phyloP scores from a whole-genome alignment of 495 filamentous ascomycete species.

The Daldinia vernicosa region DNA sequence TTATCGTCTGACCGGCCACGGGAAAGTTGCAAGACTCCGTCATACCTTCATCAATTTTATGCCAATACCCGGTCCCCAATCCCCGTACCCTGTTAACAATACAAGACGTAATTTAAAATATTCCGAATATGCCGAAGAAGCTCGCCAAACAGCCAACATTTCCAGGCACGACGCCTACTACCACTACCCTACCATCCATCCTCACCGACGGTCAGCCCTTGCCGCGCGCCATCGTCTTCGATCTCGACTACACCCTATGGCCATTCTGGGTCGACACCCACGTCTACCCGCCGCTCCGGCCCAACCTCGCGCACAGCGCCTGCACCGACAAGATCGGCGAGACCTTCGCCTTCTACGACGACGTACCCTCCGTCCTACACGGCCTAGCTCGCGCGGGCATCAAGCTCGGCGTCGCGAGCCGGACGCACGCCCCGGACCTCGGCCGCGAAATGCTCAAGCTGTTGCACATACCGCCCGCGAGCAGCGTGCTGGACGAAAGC shows the following conservation, averaged over 20 bases:
- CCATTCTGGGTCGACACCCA: conserved; percentile 98
- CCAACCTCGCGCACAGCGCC: conserved; percentile 60
- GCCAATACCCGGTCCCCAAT: not conserved
- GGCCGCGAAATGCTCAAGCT: conserved; percentile 82
- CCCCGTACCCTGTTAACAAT: not conserved
- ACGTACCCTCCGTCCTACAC: conserved; percentile 76
- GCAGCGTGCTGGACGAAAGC: conserved; percentile 21
- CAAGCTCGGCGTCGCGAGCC: conserved; percentile 78
- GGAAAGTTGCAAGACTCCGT: not conserved
- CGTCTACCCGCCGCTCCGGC: conserved; percentile 80
- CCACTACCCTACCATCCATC: conserved; percentile 35
- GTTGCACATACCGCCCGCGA: conserved; percentile 68
- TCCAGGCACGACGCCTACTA: conserved; percentile 5
- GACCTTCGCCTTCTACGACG: conserved; percentile 80
- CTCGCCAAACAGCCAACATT: conserved; percentile 44
- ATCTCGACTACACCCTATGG: conserved; percentile 98
- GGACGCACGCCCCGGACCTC: conserved; percentile 81
- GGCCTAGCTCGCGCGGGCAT: conserved; percentile 64
- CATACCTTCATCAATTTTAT: conserved; percentile 1
- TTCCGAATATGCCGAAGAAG: conserved; percentile 26
- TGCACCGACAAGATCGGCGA: conserved; percentile 73
- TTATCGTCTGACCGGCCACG: not conserved
- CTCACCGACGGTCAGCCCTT: conserved; percentile 81
- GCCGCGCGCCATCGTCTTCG: conserved; percentile 87
- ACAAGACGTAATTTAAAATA: not conserved